phyloP scores from a whole-genome alignment of 495 filamentous ascomycete genomes.

The Hypoxylon fragiforme region DNA sequence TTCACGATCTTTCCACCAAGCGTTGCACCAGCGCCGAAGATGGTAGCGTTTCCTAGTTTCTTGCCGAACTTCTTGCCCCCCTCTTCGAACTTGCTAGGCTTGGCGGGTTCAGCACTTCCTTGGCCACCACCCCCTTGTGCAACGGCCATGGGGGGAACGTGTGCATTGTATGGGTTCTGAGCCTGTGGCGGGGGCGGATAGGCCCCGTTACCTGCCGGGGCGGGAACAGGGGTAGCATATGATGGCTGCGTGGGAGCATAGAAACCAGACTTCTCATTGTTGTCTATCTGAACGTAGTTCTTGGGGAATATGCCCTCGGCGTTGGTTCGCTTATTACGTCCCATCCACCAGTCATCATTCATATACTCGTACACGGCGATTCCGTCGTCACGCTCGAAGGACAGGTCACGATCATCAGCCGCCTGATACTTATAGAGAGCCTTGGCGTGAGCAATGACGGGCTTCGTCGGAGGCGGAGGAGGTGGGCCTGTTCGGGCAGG shows the following conservation, averaged over 20 bases:
- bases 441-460: slow-evolving; percentile 68
- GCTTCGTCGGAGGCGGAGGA: slow-evolving; percentile 54
- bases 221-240: slow-evolving; percentile 30
- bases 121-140: slow-evolving; percentile 34
- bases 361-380: slow-evolving; percentile 84
- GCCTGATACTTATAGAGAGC: slow-evolving; percentile 84
- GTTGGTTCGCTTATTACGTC: slow-evolving; percentile 76
- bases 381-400: slow-evolving; percentile 72
- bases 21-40: slow-evolving; percentile 85
- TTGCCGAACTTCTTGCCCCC: slow-evolving; percentile 66
- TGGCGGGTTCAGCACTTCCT: not conserved
- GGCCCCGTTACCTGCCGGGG: slow-evolving; percentile 21
- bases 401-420: slow-evolving; percentile 76
- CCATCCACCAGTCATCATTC: slow-evolving; percentile 97
- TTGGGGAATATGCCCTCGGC: slow-evolving; percentile 88
- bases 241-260: slow-evolving; percentile 36
- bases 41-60: slow-evolving; percentile 74
- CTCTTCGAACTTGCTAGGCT: slow-evolving; percentile 53
- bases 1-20: slow-evolving; percentile 92
- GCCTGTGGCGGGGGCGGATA: slow-evolving; percentile 41
- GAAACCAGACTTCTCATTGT: slow-evolving; percentile 39
- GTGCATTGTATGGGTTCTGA: slow-evolving; percentile 52
- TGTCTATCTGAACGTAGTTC: slow-evolving; percentile 73
- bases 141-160: slow-evolving; percentile 56
- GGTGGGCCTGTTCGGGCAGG: slow-evolving; percentile 55